Percentiles rank a stretch among this genome's conserved stretches.
These are phyloP conservation scores for Thymus mandschuricus DNA, from an alignment of 257 asterid genomes.

Conservation along the genomic window DNA sequence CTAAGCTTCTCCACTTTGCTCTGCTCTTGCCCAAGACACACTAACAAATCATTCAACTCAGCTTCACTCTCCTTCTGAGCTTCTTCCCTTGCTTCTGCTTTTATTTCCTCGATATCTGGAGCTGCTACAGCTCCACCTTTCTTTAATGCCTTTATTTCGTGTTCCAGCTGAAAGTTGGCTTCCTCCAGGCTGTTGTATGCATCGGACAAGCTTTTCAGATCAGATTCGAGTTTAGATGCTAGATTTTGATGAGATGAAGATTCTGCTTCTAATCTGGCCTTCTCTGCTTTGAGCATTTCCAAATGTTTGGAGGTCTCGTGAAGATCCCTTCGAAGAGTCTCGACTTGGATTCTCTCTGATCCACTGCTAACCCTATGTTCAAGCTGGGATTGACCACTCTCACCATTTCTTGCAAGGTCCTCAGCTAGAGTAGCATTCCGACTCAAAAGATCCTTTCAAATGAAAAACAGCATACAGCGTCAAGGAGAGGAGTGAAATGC, in stretches of 20 bases:
- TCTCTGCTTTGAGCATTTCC: conserved; percentile 75
- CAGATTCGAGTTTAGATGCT: conserved; percentile 76
- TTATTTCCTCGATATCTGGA: conserved; percentile 63
- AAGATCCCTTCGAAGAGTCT: conserved; percentile 71
- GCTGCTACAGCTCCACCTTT: conserved; percentile 55
- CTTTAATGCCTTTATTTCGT: conserved; percentile 61
- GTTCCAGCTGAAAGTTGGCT: conserved; percentile 75
- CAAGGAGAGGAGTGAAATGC: not conserved
- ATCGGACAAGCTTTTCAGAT: conserved; percentile 83
- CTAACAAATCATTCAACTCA: conserved; percentile 81
- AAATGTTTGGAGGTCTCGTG: conserved; percentile 63
- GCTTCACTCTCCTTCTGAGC: conserved; percentile 89
- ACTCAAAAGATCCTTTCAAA: conserved; percentile 71
- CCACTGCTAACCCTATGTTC: conserved; percentile 57
- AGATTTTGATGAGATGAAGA: conserved; percentile 51
- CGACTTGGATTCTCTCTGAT: conserved; percentile 71
- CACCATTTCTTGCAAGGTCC: conserved; percentile 75
- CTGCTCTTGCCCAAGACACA: conserved; percentile 98
- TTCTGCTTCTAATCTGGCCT: conserved; percentile 61
- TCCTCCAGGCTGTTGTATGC: conserved; percentile 96
- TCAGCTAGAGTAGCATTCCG: conserved; percentile 84
- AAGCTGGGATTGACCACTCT: conserved; percentile 49
- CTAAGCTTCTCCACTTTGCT: conserved; percentile 89
- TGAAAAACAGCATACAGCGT: not conserved
- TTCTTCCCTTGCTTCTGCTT: conserved; percentile 84